A percentile compares a stretch with the other conserved stretches of the same genome.
Conservation (phyloP, 169 alveolate genomes). For the Eimeria zaria region DNA sequence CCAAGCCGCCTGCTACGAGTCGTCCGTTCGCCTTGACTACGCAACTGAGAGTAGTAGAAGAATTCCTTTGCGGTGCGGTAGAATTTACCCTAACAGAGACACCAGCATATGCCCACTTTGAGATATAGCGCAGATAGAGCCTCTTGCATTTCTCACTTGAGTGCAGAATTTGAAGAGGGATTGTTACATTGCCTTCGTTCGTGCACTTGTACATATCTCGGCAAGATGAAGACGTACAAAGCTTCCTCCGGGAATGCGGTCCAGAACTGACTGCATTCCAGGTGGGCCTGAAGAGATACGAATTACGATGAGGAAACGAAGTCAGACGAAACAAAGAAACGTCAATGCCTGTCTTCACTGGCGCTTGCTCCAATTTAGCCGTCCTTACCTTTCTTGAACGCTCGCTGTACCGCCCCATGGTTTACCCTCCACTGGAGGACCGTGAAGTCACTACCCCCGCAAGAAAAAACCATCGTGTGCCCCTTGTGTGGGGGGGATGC, state of each 20-base stretch:
- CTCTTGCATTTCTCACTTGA: not conserved
- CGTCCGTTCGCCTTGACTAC: conserved; percentile 96
- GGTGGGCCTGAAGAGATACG: conserved; percentile 16
- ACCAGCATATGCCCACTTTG: not conserved
- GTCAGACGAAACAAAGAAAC: not conserved
- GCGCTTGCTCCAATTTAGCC: not conserved
- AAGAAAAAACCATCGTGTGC: conserved; percentile 92
- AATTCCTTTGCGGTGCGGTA: conserved; percentile 93
- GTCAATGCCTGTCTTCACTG: not conserved
- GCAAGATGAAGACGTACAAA: not conserved
- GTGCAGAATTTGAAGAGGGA: not conserved
- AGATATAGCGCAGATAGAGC: not conserved
- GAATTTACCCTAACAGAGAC: conserved; percentile 87
- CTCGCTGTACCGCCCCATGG: conserved; percentile 75
- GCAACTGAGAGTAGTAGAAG: conserved; percentile 96
- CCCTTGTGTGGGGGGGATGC: conserved; percentile 58
- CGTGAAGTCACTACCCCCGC: conserved; percentile 95
- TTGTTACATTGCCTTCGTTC: not conserved
- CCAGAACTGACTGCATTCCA: conserved; percentile 26
- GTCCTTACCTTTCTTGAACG: conserved; percentile 1
- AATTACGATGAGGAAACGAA: not conserved
- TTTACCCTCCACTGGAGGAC: conserved; percentile 94
- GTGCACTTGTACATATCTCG: not conserved
- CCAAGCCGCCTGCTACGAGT: conserved; percentile 94
- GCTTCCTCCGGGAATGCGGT: conserved; percentile 21